phyloP scores from a whole-genome alignment of 2,329 filamentous ascomycete genomes.

The Trichophaea hybrida region DNA sequence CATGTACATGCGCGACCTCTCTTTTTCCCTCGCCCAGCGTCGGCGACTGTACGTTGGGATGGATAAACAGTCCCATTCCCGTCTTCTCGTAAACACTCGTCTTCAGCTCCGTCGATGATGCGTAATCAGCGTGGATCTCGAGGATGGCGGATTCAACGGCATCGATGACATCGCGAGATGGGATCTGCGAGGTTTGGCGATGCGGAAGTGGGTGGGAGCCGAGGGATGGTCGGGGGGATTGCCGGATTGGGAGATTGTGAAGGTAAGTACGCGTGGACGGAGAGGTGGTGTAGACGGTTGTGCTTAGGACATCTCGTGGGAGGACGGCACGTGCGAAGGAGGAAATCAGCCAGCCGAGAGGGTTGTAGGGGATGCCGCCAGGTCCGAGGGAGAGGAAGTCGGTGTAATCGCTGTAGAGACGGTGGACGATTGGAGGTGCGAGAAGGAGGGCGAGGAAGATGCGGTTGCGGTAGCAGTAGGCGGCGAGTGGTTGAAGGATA shows the following conservation, averaged over 20 bases:
- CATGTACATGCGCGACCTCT: constrained; percentile 15
- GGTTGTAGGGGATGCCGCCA: constrained; percentile 31
- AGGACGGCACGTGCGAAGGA: constrained; percentile 16
- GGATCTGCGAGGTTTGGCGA: background rate
- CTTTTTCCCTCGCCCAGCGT: background rate
- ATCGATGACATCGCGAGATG: background rate
- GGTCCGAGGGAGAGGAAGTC: constrained; percentile 31
- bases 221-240: background rate
- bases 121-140: background rate
- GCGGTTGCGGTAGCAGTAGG: background rate
- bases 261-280: background rate
- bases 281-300: background rate
- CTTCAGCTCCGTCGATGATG: background rate
- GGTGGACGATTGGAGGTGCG: background rate
- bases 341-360: constrained; percentile 30
- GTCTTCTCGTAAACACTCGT: constrained; percentile 5
- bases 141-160: background rate
- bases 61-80: constrained; percentile 3
- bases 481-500: background rate
- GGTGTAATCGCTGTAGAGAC: constrained; percentile 29
- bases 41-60: background rate
- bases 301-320: background rate
- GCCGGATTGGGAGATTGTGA: background rate
- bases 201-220: background rate
- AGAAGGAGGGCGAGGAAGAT: background rate